A percentile compares a stretch with the other conserved stretches of the same genome.
phyloP scores from a whole-genome alignment of 495 filamentous ascomycete species.

The Chlorociboria aeruginascens region DNA sequence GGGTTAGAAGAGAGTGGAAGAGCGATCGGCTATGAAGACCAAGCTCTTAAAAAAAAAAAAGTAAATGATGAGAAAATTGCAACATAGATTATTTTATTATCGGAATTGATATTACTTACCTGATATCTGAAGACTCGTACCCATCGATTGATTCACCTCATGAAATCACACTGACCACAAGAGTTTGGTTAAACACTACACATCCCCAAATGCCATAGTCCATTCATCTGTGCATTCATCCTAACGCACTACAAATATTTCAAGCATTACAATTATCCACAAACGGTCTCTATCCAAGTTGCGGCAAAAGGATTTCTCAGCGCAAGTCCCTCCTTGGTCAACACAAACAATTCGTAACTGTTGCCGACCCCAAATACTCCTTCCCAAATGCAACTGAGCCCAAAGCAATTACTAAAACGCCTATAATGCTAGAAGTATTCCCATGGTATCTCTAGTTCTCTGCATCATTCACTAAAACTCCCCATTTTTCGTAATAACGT shows the following conservation, averaged over 20 bases:
- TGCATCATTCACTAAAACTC: constrained; percentile 9
- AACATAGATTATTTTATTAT: no score
- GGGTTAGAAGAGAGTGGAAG: no score
- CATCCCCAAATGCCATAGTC: not conserved
- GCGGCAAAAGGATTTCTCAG: no score
- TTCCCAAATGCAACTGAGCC: constrained; percentile 5
- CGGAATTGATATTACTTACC: no score
- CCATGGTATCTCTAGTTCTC: constrained; percentile 17
- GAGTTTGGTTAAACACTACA: no score
- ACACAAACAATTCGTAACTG: not conserved
- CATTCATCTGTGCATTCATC: not conserved
- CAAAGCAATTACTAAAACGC: constrained; percentile 11
- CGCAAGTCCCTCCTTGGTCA: no score
- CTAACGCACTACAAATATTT: not conserved
- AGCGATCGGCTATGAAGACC: no score
- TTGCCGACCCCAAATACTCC: not conserved
- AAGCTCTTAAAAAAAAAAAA: no score
- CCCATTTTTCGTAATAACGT: not conserved
- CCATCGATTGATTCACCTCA: no score
- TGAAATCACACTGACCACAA: no score
- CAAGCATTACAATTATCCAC: constrained; percentile 16
- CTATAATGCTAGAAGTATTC: constrained; percentile 13
- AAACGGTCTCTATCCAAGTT: constrained; percentile 12
- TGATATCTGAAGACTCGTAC: no score
- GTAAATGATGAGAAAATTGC: no score